Conservation (phyloP, 108 stramenopile species). For the Cyclostephanos tholiformis region DNA sequence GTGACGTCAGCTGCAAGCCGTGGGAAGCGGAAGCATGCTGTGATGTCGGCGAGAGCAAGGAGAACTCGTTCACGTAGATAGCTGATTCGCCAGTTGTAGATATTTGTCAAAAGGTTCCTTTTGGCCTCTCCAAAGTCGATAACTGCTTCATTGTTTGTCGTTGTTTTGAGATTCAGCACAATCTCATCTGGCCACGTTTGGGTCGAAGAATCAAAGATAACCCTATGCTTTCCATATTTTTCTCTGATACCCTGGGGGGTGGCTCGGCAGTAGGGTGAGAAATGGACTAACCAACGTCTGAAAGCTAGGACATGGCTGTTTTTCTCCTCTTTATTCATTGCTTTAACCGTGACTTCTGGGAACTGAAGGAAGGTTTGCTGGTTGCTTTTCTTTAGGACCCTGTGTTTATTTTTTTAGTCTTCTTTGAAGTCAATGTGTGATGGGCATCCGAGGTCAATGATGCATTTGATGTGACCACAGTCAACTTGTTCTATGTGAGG, state of each 20-base stretch:
- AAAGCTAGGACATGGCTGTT: no score
- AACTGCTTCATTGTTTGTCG: background rate
- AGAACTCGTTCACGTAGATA: background rate
- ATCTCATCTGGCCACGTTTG: background rate
- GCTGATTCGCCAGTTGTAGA: background rate
- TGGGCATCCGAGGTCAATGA: background rate
- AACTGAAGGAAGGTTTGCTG: background rate
- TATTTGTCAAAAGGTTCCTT: background rate
- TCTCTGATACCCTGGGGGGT: conserved; percentile 5
- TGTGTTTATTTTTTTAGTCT: background rate
- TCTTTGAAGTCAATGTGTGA: background rate
- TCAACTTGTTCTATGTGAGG: no score
- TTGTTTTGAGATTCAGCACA: background rate
- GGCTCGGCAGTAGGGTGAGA: no score
- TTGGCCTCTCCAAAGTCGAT: background rate
- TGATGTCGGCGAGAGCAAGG: background rate
- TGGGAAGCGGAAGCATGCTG: background rate
- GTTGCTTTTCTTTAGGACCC: conserved; percentile 5
- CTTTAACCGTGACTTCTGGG: background rate
- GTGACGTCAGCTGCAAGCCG: background rate
- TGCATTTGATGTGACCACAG: background rate
- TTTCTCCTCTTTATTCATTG: conserved; percentile 29
- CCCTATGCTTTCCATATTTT: background rate
- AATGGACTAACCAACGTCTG: no score
- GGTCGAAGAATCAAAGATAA: background rate